Evolutionary conservation across 345 rosid genomes (phyloP).

Genomic region (thale cress (Arabidopsis thaliana)): DNA sequence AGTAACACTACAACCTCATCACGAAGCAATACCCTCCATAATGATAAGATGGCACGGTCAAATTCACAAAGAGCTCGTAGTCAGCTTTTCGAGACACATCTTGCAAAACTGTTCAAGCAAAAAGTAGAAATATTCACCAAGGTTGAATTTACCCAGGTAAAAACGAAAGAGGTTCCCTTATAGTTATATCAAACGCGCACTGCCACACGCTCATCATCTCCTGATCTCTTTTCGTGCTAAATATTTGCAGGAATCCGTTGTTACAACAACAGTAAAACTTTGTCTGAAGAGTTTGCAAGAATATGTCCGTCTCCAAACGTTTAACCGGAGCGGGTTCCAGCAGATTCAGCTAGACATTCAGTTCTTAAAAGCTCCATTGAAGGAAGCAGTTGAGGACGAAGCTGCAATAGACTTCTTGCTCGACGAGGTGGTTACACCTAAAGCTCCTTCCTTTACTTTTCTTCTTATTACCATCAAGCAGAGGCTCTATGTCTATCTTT

Average conservation of each 20-base stretch:
- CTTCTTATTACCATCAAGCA: not conserved
- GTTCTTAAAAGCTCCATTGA: slow-evolving; percentile 74
- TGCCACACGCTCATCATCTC: not conserved
- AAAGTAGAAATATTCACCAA: slow-evolving; percentile 97
- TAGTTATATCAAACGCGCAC: not conserved
- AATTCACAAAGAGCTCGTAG: slow-evolving; percentile 86
- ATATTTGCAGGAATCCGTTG: slow-evolving; percentile 81
- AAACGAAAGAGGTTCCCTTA: not conserved
- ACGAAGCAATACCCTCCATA: slow-evolving; percentile 80
- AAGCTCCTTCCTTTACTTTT: slow-evolving; percentile 26
- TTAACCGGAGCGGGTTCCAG: slow-evolving; percentile 96
- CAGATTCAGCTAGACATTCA: slow-evolving; percentile 98
- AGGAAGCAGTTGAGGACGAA: slow-evolving; percentile 80
- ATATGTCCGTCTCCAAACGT: slow-evolving; percentile 89
- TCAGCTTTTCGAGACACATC: slow-evolving; percentile 97
- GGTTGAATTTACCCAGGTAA: slow-evolving; percentile 94
- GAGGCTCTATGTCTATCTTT: slow-evolving; percentile 3
- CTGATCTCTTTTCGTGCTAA: not conserved
- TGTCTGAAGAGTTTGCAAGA: slow-evolving; percentile 95
- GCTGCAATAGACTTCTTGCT: slow-evolving; percentile 91
- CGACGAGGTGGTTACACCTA: slow-evolving; percentile 73
- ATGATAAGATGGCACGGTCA: slow-evolving; percentile 71
- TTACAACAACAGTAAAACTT: slow-evolving; percentile 72
- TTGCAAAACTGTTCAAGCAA: slow-evolving; percentile 97
- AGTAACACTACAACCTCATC: slow-evolving; percentile 77